These are phyloP conservation scores for Xylaria castorea DNA, from an alignment of 495 filamentous ascomycete species.

Conservation along the genomic window DNA sequence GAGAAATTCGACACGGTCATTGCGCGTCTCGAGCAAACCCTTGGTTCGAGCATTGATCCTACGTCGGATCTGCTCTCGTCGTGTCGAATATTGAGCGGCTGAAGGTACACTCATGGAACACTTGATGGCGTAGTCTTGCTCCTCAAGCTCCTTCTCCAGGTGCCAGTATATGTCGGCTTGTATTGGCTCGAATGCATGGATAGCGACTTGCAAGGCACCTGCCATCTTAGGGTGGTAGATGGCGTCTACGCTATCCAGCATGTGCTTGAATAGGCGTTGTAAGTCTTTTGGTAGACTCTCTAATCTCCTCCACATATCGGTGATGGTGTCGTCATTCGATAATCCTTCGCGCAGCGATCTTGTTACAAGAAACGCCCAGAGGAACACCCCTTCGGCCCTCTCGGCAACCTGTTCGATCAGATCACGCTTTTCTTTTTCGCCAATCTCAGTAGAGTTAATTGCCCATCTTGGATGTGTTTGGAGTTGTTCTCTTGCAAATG, in stretches of 20 bases:
- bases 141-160: neutral
- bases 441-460: neutral
- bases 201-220: neutral
- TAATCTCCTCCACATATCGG: neutral
- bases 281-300: neutral
- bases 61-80: neutral
- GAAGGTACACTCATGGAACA: neutral
- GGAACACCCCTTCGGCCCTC: neutral
- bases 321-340: neutral
- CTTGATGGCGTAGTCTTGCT: neutral
- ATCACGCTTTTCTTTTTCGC: neutral
- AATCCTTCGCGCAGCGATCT: neutral
- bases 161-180: neutral
- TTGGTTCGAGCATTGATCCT: neutral
- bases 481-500: neutral
- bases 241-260: neutral
- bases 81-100: neutral
- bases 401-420: neutral
- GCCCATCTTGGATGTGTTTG: neutral
- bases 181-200: neutral
- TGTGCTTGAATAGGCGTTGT: neutral
- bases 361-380: neutral
- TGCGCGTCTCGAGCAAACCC: neutral
- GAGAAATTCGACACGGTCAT: constrained; percentile 1
- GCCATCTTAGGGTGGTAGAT: neutral